Evolutionary conservation across 1,139 yeast genomes (phyloP), one percentile per base, ranked within the genome.

Genomic region (Scheffersomyces stambukii): DNA sequence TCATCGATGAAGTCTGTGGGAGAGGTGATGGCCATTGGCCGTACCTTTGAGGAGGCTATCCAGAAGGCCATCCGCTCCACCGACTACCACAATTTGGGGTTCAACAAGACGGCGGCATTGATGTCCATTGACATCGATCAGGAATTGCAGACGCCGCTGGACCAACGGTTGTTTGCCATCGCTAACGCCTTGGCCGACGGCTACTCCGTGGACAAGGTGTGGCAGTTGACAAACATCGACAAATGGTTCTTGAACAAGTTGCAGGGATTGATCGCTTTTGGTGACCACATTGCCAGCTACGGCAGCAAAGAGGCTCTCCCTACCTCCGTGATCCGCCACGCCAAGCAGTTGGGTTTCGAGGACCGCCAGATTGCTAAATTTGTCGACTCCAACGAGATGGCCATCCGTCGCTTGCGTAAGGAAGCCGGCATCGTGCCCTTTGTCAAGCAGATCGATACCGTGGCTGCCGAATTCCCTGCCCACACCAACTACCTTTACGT

Each of bases 391-490:
- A 88, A 85, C 55, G 99, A 91, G 64, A 83, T 88, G 38, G 95
- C 95, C 34, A 81, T 89, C 30, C 81, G 98, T 64, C 71, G 75
- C 18, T 72, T 73, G 43, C 79, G 96, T 69, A 81, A 83, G 52
- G 66, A 73, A 22, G 78, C 70, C 46, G 94, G 88, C 30, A 80
- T 91, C 50, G 67, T 77, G 40, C 98, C 98, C 45, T 88, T 84
- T 55, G 98, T 91, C 43, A 91, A 91, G 74, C 84, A 86, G 63
- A 91, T 91, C 51, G 98, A 91, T 58, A 91, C 98, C 29, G 72
- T 91, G 45, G 98, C 98, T 37, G 98, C 98, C 33, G 98, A 91
- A 61, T 91, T 91, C 78, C 98, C 98, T 28, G 98, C 98, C 23
- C 73, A 79, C 52, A 91, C 98, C 36, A 91, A 91, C 70, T 91